Percentiles rank a stretch among this genome's conserved stretches.
These are phyloP conservation scores for Arthroderma sp. DNA, from an alignment of 2,329 filamentous ascomycete genomes.

Conservation along the genomic window DNA sequence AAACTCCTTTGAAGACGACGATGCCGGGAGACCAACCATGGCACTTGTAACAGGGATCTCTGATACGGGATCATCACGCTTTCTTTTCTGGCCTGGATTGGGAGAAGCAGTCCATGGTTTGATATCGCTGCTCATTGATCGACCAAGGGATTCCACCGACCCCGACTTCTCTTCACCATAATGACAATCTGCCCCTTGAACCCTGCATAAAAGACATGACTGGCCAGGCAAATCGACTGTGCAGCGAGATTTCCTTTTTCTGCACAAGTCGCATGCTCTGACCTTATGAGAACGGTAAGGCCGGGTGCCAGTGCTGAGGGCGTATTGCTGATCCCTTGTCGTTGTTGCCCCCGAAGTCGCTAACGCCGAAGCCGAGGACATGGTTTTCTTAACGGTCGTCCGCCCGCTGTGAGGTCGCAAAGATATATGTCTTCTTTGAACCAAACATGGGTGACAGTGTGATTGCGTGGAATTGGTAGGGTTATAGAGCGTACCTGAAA, in stretches of 20 bases:
- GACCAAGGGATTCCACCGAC: constrained; percentile 15
- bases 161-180: constrained; percentile 33
- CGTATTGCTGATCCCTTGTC: constrained; percentile 5
- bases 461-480: too few relatives aligned
- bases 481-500: too few relatives aligned
- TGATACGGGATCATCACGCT: constrained; percentile 4
- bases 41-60: constrained; percentile 1
- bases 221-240: constrained; percentile 42
- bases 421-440: too few relatives aligned
- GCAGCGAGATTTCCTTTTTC: constrained; percentile 49
- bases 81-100: constrained; percentile 7
- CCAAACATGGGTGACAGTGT: too few relatives aligned
- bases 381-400: too few relatives aligned
- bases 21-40: constrained; percentile 2
- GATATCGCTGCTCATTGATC: constrained; percentile 6
- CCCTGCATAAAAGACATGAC: constrained; percentile 45
- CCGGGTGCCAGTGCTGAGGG: constrained; percentile 31
- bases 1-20: background rate
- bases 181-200: constrained; percentile 44
- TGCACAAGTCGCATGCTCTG: constrained; percentile 47
- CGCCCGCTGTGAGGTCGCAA: too few relatives aligned
- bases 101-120: constrained; percentile 7
- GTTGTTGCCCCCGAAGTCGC: too few relatives aligned
- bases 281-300: constrained; percentile 51
- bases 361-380: too few relatives aligned